Percentiles rank a stretch among this genome's conserved stretches.
Conservation (phyloP, 257 asterid species). For the Agastache rugosa region DNA sequence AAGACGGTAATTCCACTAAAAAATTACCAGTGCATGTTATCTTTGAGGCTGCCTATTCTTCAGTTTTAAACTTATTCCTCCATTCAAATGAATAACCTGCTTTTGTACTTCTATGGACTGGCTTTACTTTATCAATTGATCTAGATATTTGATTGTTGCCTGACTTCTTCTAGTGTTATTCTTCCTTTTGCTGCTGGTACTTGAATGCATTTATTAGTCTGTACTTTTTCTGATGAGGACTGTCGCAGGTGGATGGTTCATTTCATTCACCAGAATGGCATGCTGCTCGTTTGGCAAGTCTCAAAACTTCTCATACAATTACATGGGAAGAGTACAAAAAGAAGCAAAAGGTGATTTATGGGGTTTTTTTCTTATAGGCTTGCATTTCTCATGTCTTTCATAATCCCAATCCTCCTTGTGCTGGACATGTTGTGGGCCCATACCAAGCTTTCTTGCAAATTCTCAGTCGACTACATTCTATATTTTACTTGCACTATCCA, state of each 20-base stretch:
- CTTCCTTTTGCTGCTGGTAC: not conserved
- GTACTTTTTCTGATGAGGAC: slow-evolving; percentile 75
- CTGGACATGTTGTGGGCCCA: not conserved
- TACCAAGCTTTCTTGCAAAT: not conserved
- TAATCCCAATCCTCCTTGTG: not conserved
- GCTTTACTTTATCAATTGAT: slow-evolving; percentile 4
- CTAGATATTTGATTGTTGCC: slow-evolving; percentile 19
- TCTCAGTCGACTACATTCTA: not conserved
- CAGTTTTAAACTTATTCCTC: not conserved
- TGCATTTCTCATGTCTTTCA: slow-evolving; percentile 24
- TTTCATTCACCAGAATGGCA: slow-evolving; percentile 99
- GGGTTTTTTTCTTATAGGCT: not conserved
- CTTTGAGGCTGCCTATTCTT: slow-evolving; percentile 9
- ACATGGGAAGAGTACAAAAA: slow-evolving; percentile 97
- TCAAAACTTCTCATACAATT: slow-evolving; percentile 92
- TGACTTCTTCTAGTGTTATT: slow-evolving; percentile 15
- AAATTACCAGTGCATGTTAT: slow-evolving; percentile 10
- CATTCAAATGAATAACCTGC: not conserved
- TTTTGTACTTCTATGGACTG: not conserved
- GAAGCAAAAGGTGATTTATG: slow-evolving; percentile 85
- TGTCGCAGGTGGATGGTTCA: slow-evolving; percentile 99
- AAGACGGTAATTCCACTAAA: not conserved
- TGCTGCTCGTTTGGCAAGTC: slow-evolving; percentile 99
- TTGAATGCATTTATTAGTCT: slow-evolving; percentile 22
- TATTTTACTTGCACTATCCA: slow-evolving; percentile 2